Evolutionary conservation across 2,329 filamentous ascomycete genomes (phyloP).

Genomic region (Thielaviopsis euricoi): DNA sequence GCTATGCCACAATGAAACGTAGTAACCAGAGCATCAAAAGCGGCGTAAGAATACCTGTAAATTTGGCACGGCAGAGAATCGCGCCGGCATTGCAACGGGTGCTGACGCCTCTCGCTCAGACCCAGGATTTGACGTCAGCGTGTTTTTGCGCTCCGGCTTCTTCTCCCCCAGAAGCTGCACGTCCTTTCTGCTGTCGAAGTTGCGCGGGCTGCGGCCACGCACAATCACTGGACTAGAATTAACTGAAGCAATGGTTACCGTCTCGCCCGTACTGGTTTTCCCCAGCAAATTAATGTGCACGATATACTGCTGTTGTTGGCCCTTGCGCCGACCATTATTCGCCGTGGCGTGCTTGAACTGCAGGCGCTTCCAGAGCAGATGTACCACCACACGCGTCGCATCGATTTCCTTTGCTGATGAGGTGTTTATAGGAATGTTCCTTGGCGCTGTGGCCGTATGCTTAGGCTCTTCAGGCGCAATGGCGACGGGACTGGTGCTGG

Average conservation of each 20-base stretch:
- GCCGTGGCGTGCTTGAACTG: conserved; percentile 95
- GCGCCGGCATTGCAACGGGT: conserved; percentile 15
- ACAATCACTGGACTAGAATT: conserved; percentile 91
- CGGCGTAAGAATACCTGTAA: background rate
- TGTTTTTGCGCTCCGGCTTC: conserved; percentile 29
- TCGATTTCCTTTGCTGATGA: conserved; percentile 52
- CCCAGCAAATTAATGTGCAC: conserved; percentile 73
- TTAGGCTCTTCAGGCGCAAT: conserved; percentile 28
- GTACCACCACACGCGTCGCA: conserved; percentile 60
- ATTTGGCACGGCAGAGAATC: background rate
- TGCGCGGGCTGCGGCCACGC: conserved; percentile 76
- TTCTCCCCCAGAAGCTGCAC: conserved; percentile 50
- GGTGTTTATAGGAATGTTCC: conserved; percentile 38
- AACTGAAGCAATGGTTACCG: conserved; percentile 63
- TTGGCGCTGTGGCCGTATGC: conserved; percentile 31
- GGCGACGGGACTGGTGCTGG: no score
- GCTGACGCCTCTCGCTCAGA: conserved; percentile 9
- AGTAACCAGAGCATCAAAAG: background rate
- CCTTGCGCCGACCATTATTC: conserved; percentile 87
- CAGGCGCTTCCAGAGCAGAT: conserved; percentile 81
- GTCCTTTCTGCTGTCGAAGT: conserved; percentile 84
- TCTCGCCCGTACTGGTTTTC: conserved; percentile 51
- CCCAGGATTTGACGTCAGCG: conserved; percentile 14
- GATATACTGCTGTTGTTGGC: conserved; percentile 86
- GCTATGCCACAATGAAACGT: background rate